Evolutionary conservation across 2,329 filamentous ascomycete species (phyloP).

Genomic region (Botryosphaeria dothidea): DNA sequence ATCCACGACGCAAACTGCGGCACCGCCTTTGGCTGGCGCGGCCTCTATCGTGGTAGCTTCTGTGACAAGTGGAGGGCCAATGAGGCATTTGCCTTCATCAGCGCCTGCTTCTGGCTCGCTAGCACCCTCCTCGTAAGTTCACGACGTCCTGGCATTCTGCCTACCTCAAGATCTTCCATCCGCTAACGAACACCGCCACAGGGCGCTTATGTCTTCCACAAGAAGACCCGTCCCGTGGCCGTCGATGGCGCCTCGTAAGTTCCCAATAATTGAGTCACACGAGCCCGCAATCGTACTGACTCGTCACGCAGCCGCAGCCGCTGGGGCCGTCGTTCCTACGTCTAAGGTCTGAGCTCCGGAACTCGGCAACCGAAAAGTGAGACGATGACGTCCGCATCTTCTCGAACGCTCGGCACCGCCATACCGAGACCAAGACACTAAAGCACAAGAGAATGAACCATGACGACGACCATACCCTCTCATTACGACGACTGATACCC

Average conservation of each 20-base stretch:
- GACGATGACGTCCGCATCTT: conserved; percentile 1
- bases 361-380: conserved; percentile 1
- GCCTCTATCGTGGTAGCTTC: conserved; percentile 50
- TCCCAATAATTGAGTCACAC: neutral
- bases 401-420: neutral
- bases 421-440: neutral
- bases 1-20: conserved; percentile 30
- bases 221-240: conserved; percentile 19
- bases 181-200: neutral
- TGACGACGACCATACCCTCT: neutral
- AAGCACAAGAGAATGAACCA: neutral
- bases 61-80: conserved; percentile 72
- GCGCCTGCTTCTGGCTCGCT: conserved; percentile 69
- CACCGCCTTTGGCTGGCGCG: conserved; percentile 53
- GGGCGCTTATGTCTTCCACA: conserved; percentile 24
- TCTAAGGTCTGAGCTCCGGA: conserved; percentile 19
- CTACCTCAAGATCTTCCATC: neutral
- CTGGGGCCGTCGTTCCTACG: conserved; percentile 22
- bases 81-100: conserved; percentile 71
- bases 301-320: neutral
- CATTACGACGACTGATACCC: conserved; percentile 2
- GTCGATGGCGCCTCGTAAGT: conserved; percentile 22
- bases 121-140: conserved; percentile 57
- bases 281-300: neutral
- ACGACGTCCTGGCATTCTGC: neutral